A percentile compares a stretch with the other conserved stretches of the same genome.
Evolutionary conservation across 2,329 filamentous ascomycete genomes (phyloP).

Genomic region (Aspergillus sp.): DNA sequence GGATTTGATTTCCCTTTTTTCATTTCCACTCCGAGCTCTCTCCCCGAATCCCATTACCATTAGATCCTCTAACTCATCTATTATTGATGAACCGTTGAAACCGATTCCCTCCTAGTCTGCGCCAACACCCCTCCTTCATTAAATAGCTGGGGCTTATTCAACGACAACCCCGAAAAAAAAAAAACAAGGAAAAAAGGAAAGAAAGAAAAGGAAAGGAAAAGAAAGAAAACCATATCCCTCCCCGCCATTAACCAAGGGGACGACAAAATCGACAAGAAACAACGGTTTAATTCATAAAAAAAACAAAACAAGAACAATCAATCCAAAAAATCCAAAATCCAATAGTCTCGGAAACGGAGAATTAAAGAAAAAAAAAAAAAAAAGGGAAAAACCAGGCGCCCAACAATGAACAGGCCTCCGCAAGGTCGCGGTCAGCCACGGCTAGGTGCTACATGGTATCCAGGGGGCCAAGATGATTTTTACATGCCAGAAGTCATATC

Average conservation of each 20-base stretch:
- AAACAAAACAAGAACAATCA: conserved; percentile 6
- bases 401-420: conserved; percentile 38
- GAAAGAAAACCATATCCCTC: background rate
- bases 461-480: conserved; percentile 67
- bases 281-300: background rate
- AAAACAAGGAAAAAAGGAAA: background rate
- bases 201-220: background rate
- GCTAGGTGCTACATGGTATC: conserved; percentile 65
- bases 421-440: conserved; percentile 41
- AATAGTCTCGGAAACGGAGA: conserved; percentile 8
- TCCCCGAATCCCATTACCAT: too few species aligned
- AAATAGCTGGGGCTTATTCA: background rate
- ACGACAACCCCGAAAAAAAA: background rate
- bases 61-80: background rate
- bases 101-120: background rate
- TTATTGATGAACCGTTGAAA: background rate
- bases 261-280: background rate
- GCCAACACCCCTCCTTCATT: background rate
- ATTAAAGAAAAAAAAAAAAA: conserved; percentile 6
- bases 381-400: conserved; percentile 11
- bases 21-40: too few species aligned
- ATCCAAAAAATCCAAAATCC: background rate
- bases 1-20: background rate
- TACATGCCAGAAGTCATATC: conserved; percentile 69
- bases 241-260: background rate